These are phyloP conservation scores for Pseudocohnilembus persalinus DNA, from an alignment of 169 alveolate species.

Conservation along the genomic window DNA sequence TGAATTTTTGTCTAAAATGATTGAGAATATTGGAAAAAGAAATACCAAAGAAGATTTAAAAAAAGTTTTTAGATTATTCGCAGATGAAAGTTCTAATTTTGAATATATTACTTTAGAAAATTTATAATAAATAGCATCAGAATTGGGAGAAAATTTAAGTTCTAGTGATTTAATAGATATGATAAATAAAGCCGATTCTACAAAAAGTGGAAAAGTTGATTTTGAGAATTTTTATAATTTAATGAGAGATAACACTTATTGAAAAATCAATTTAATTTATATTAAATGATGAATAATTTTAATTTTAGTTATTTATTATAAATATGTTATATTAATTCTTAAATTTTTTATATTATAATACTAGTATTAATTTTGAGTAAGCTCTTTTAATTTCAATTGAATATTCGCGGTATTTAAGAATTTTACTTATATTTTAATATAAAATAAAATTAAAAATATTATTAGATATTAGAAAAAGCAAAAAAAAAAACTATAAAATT, in stretches of 20 bases:
- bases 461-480: no score
- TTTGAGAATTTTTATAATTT: conserved; percentile 95
- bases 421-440: no score
- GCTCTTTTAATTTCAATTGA: not conserved
- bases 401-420: not conserved
- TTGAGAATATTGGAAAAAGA: conserved; percentile 88
- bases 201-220: conserved; percentile 97
- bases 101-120: conserved; percentile 94
- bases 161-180: conserved; percentile 98
- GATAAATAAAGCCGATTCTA: conserved; percentile 98
- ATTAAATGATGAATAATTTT: no score
- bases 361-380: no score
- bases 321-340: no score
- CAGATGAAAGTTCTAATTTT: conserved; percentile 92
- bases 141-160: conserved; percentile 98
- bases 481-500: no score
- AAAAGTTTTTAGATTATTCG: conserved; percentile 96
- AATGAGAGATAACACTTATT: not conserved
- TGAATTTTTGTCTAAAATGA: conserved; percentile 97
- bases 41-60: conserved; percentile 98
- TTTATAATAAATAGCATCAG: conserved; percentile 97
- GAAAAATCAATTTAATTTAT: no score
- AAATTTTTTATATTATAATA: no score
- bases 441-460: no score
- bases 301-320: no score